Evolutionary conservation across 495 filamentous ascomycete genomes (phyloP), one percentile per base, ranked within the genome.

Genomic region (Lichina pygmaea): DNA sequence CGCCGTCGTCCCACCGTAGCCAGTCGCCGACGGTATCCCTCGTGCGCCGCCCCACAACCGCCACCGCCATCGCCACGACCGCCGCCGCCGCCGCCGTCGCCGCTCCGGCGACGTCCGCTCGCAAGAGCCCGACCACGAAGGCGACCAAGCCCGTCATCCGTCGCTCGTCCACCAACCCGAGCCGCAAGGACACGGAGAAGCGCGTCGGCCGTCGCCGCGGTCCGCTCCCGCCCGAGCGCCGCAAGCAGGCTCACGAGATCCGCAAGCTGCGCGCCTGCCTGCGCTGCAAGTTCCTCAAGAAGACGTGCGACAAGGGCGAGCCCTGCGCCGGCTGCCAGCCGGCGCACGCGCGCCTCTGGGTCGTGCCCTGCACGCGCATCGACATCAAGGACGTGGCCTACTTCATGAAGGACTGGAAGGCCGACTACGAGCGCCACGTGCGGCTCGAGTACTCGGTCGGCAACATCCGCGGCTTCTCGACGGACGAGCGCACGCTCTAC

Each of bases 331-430:
- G 85, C 15, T 93, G 85, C 64, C 79, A 89, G 59, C 85, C 85
- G 12, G 84, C 84, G 6, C 85, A 93, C 56, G 83, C 85, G 42
- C 74, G 85, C 46, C 65, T 93, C 39, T 93, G 85, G 85, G 82
- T 92, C 58, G 85, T 93, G 17, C 85, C 85, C 34, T 93, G 85
- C 62, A 93, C 85, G 11, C 77, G 85, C 30, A 92, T 93, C 50
- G 85, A 92, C 56, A 93, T 93, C 64, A 91, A 92, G 67, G 85
- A 93, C 51, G 89, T 93, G 54, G 81, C 72, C 33, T 92, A 85
- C 55, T 93, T 93, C 66, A 86, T 92, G 81, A 92, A 93, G 67
- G 85, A 92, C 59, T 93, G 83, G 84, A 86, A 80, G 62, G 84
- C 81, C 12, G 85, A 93, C 53, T 91, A 82, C 55, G 84, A 92